Base-by-base conservation (phyloP, 495 filamentous ascomycete species). In the Daldinia vernicosa region DNA sequence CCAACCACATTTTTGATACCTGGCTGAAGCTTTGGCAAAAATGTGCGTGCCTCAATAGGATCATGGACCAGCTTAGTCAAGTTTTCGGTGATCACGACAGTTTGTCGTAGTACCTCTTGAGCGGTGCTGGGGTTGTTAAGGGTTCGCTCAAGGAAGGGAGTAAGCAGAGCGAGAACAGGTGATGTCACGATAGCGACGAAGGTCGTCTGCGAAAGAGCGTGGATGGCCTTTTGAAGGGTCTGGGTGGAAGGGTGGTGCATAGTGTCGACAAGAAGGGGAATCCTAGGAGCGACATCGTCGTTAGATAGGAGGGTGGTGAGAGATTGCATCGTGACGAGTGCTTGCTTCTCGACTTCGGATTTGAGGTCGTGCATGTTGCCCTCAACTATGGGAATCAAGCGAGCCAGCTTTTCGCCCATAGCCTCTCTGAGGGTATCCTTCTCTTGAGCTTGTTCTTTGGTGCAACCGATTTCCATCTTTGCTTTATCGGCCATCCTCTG, bases 51-150 rank as follows among this genome's bases (percentile, higher is more conserved):
- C 82, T 99, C 95, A 33, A 97, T 88, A 6, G 95, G 95, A 77
- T 99, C 96, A 80, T 99, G 95, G 27, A 99, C 95, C 28, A 99
- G 87, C 84, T 97, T 99, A 53, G 95, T 99, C 82, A 99, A 81
- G 80, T 99, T 99, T 83, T 99, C 95, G 30, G 96, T 93, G n/a
- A 99, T 97, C 17, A 98, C 92, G 22, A 96, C 93, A 4, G 95
- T 97, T 78, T 98, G 96, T 35, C 95, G 90, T 33, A 98, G 84
- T 3, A 98, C 95, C 82, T 99, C 95, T 80, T 99, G 95, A 14
- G 91, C 87, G 8, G 95, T 99, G 12, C 87, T 85, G 5, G 95
- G 95, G 43, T 91, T 92, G 80, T 97, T 97, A 53, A 98, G 87
- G 11, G 94, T 91, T 63, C 95, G 89, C 78, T 98, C 96, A 24